Evolutionary conservation across 257 asterid species (phyloP).

Genomic region (Rehmannia glutinosa): DNA sequence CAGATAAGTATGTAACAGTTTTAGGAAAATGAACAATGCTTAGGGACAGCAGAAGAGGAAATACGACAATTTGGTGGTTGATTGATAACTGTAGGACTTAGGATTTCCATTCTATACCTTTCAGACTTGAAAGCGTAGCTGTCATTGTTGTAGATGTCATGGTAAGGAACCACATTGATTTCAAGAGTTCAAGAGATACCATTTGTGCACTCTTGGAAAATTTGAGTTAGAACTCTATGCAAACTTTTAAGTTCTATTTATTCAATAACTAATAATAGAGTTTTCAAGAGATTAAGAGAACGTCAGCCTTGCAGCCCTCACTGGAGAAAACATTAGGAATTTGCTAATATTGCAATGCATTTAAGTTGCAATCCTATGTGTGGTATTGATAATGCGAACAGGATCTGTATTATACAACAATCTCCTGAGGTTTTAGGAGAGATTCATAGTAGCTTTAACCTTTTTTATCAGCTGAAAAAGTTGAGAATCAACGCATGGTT

Average conservation of each 20-base stretch:
- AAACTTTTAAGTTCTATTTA: neutral
- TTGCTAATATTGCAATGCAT: too few relatives aligned
- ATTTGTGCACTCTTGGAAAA: neutral
- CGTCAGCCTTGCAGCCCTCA: neutral
- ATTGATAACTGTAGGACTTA: constrained; percentile 2
- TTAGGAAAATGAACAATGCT: neutral
- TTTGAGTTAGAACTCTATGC: neutral
- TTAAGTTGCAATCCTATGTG: too few relatives aligned
- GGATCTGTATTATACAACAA: too few relatives aligned
- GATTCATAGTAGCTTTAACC: neutral
- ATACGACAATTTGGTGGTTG: neutral
- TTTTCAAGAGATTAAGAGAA: constrained; percentile 1
- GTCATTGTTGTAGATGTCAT: neutral
- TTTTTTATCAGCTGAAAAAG: neutral
- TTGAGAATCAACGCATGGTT: neutral
- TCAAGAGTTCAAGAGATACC: neutral
- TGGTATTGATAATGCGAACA: too few relatives aligned
- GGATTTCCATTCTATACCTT: neutral
- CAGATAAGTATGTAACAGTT: neutral
- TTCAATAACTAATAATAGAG: neutral
- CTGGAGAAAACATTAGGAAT: constrained; percentile 1
- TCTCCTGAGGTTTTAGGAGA: too few relatives aligned
- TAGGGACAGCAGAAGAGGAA: neutral
- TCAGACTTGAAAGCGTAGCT: neutral
- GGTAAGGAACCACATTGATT: neutral